Evolutionary conservation across 495 filamentous ascomycete genomes (phyloP), one percentile per base, ranked within the genome.

Genomic region (Physcia stellaris): DNA sequence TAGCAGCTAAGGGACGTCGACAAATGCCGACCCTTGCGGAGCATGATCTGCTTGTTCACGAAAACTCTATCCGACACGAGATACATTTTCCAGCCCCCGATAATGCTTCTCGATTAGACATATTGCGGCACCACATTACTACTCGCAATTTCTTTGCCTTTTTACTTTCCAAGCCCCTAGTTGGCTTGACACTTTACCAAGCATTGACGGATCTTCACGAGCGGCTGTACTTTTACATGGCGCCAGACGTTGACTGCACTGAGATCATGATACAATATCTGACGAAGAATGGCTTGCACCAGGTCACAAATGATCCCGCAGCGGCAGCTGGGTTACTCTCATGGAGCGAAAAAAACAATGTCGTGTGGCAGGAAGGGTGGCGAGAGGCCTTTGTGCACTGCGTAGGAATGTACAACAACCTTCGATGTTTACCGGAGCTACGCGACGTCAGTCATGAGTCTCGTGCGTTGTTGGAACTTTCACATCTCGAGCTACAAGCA

Each of bases 371-470:
- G 9, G 64, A 71, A 38, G 71, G 75, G 5, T 82, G 75, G 68
- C 59, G 64, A 2, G 76, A 80, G 50, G 61, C 70, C 18, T 82
- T 76, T 48, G 60, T 71, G 7, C 77, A 82, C 39, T 70, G 67
- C 39, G 70, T 66, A 7, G 77, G 77, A 7, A 71, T 79, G 72
- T 55, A 64, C 24, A 49, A 49, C 3, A 59, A 56, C 4, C 46
- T 77, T 17, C 64, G 74, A 43, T 43, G 52, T 2, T 57, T 60
- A 21, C 56, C 59, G 3, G 75, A 79, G 41, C 77, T 67, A 52
- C 59, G 58, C 24, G 52, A 60, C 33, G 53, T 80, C 39, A 71
- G 70, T 1, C 64, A 66, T 1, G 67, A 75, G 34, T 76, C 77
- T 2, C 68, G 67, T 13, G 69, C 72, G 0, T 62, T 79, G 4